A percentile compares a stretch with the other conserved stretches of the same genome.
Conservation (phyloP, 2,329 filamentous ascomycete genomes). For the Diplodia intermedia region DNA sequence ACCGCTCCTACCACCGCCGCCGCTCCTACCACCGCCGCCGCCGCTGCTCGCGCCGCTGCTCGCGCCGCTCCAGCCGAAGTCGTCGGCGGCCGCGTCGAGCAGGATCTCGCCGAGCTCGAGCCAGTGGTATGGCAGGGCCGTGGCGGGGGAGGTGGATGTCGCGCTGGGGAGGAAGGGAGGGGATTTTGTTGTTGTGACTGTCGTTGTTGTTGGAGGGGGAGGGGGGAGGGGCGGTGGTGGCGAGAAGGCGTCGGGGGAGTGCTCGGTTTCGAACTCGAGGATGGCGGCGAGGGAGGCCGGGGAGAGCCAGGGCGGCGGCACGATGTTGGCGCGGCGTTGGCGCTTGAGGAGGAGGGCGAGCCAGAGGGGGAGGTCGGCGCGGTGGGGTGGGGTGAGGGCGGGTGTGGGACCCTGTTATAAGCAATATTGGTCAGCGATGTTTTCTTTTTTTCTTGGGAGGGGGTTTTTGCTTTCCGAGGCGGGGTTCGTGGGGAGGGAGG, state of each 20-base stretch:
- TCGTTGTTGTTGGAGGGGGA: conserved; percentile 51
- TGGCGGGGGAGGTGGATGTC: conserved; percentile 70
- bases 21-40: conserved; percentile 60
- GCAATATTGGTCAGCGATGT: conserved; percentile 31
- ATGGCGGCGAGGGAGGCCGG: conserved; percentile 77
- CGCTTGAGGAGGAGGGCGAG: conserved; percentile 93
- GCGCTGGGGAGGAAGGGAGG: conserved; percentile 82
- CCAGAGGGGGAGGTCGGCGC: conserved; percentile 85
- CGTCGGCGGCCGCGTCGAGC: conserved; percentile 82
- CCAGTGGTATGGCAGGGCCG: conserved; percentile 91
- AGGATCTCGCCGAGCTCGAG: conserved; percentile 88
- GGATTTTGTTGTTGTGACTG: conserved; percentile 36
- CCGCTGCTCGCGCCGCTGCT: too few relatives aligned
- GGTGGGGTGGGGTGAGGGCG: conserved; percentile 78
- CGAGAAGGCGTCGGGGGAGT: conserved; percentile 75
- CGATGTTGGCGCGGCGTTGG: conserved; percentile 90
- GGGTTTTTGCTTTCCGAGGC: not conserved
- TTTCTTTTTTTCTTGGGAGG: not conserved
- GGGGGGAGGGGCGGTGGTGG: conserved; percentile 72
- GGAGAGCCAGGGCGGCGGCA: conserved; percentile 88
- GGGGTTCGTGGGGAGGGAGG: not conserved
- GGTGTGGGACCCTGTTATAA: conserved; percentile 74
- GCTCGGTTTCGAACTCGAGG: conserved; percentile 78
- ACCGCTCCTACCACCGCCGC: conserved; percentile 61
- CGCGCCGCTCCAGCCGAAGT: too few relatives aligned